phyloP scores from a whole-genome alignment of 2,329 filamentous ascomycete genomes.

The Colletotrichum tabaci region DNA sequence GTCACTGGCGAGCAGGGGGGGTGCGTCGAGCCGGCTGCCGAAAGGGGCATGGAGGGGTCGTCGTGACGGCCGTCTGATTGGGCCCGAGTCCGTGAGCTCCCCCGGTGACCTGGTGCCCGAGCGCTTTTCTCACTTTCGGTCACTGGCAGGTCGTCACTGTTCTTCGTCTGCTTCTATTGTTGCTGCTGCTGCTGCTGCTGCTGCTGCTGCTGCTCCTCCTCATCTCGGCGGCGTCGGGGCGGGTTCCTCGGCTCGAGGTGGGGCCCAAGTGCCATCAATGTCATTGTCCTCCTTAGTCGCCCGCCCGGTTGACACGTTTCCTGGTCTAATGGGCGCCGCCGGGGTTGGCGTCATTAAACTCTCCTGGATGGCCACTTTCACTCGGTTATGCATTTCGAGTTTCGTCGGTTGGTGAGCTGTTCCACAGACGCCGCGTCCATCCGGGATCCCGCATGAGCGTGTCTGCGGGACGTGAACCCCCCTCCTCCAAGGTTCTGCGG shows the following conservation, averaged over 20 bases:
- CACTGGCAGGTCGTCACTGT: too few species aligned
- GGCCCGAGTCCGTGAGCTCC: neutral
- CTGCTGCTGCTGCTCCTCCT: neutral
- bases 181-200: too few species aligned
- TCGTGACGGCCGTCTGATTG: slow-evolving; percentile 8
- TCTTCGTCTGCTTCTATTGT: too few species aligned
- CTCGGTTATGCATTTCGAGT: too few species aligned
- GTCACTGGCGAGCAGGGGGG: neutral
- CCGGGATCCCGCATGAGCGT: slow-evolving; percentile 11
- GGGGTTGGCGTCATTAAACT: too few species aligned
- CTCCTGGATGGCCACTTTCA: neutral
- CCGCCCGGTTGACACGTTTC: too few species aligned
- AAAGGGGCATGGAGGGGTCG: slow-evolving; percentile 11
- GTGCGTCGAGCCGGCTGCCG: slow-evolving; percentile 7
- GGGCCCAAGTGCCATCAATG: neutral
- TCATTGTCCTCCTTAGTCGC: neutral
- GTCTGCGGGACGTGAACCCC: slow-evolving; percentile 1
- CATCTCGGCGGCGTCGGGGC: slow-evolving; percentile 35
- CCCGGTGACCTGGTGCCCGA: slow-evolving; percentile 5
- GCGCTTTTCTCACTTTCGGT: neutral
- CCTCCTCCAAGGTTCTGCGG: too few species aligned
- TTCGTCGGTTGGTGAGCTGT: neutral
- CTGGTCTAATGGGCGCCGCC: too few species aligned
- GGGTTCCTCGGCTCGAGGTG: slow-evolving; percentile 33
- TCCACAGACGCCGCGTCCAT: too few species aligned